phyloP scores from a whole-genome alignment of 192 early-diverging fungal genomes.

The Gigaspora rosea region DNA sequence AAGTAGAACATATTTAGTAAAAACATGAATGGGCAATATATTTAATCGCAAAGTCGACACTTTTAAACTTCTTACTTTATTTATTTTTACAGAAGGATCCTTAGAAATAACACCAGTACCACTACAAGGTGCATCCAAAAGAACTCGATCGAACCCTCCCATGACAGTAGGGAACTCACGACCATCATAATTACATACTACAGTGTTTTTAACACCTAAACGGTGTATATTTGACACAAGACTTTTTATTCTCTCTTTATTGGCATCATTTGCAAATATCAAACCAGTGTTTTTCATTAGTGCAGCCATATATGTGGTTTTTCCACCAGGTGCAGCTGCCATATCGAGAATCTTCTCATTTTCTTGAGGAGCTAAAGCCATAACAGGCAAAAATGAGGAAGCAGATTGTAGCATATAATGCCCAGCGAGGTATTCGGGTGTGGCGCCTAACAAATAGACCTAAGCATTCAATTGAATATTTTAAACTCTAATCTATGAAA shows the following conservation, averaged over 20 bases:
- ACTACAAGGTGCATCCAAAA: conserved; percentile 97
- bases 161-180: conserved; percentile 95
- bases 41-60: neutral
- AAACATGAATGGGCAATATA: neutral
- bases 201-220: conserved; percentile 80
- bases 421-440: conserved; percentile 98
- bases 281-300: conserved; percentile 97
- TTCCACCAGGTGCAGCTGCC: conserved; percentile 98
- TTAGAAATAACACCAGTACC: conserved; percentile 99
- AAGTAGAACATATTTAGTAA: conserved; percentile 2
- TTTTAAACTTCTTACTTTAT: conserved; percentile 60
- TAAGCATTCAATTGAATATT: no score
- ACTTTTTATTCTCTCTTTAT: conserved; percentile 88
- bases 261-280: conserved; percentile 97
- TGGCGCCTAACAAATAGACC: conserved; percentile 65
- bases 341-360: conserved; percentile 95
- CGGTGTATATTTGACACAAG: conserved; percentile 92
- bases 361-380: conserved; percentile 93
- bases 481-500: neutral
- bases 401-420: conserved; percentile 99
- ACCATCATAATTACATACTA: conserved; percentile 97
- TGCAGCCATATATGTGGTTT: conserved; percentile 94
- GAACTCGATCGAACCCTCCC: conserved; percentile 96
- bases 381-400: conserved; percentile 96
- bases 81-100: conserved; percentile 92